phyloP scores from a whole-genome alignment of 306 rosid genomes.

The Lablab purpureus region DNA sequence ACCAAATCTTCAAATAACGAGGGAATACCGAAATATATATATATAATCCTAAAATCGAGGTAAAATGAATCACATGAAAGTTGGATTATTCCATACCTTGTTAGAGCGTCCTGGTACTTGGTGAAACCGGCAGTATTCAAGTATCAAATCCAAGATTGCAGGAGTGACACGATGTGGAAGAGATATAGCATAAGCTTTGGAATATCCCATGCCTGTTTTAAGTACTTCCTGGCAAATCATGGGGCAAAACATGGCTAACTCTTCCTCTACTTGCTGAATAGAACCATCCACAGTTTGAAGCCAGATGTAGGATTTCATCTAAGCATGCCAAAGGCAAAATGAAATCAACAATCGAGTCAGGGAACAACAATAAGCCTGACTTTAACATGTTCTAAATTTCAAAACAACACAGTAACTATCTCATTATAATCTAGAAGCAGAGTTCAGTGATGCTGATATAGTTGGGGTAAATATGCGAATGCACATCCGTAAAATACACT shows the following conservation, averaged over 20 bases:
- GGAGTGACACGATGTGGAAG: conserved; percentile 90
- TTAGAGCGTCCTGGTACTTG: conserved; percentile 87
- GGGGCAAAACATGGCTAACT: conserved; percentile 95
- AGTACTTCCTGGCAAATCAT: conserved; percentile 83
- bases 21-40: background rate
- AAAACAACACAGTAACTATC: background rate
- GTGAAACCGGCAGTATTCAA: conserved; percentile 87
- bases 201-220: conserved; percentile 85
- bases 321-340: conserved; percentile 41
- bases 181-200: conserved; percentile 84
- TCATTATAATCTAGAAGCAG: conserved; percentile 17
- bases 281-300: conserved; percentile 90
- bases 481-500: background rate
- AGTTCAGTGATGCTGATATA: background rate
- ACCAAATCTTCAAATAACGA: conserved; percentile 25
- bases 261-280: conserved; percentile 91
- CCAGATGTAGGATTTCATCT: conserved; percentile 95
- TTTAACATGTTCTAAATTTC: background rate
- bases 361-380: conserved; percentile 22
- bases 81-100: conserved; percentile 61
- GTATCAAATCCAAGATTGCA: conserved; percentile 79
- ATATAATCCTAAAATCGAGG: conserved; percentile 7
- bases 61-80: conserved; percentile 32
- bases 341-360: conserved; percentile 36
- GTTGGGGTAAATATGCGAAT: background rate